Conservation (phyloP, 2,329 filamentous ascomycete species). For the Calonectria henricotiae region DNA sequence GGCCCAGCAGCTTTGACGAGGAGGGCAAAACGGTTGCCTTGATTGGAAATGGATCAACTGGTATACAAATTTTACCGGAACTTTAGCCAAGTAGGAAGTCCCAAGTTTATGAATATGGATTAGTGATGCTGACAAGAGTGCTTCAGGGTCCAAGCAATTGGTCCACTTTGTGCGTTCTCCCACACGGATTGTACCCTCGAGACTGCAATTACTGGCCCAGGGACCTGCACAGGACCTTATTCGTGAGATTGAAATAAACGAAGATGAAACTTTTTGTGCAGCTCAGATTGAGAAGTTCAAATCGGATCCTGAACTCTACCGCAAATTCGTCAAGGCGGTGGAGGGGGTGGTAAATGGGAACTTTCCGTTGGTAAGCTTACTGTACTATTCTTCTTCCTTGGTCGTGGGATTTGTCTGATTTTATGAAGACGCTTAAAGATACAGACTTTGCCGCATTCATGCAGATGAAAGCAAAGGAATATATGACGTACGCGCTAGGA, state of each 20-base stretch:
- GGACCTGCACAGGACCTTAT: constrained; percentile 22
- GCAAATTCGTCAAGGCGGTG: constrained; percentile 24
- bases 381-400: not conserved
- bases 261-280: constrained; percentile 15
- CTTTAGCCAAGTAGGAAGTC: constrained; percentile 22
- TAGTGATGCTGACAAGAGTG: not conserved
- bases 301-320: constrained; percentile 26
- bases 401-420: not conserved
- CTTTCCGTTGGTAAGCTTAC: constrained; percentile 29
- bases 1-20: constrained; percentile 9
- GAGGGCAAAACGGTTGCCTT: constrained; percentile 29
- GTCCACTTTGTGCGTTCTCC: constrained; percentile 33
- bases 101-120: not conserved
- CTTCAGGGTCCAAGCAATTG: constrained; percentile 1
- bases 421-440: constrained; percentile 17
- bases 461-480: constrained; percentile 26
- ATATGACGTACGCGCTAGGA: constrained; percentile 32
- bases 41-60: constrained; percentile 39
- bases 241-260: constrained; percentile 23
- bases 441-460: constrained; percentile 24
- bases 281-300: constrained; percentile 30
- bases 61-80: constrained; percentile 36
- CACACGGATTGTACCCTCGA: constrained; percentile 28
- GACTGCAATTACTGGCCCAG: constrained; percentile 22
- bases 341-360: constrained; percentile 35